phyloP scores from a whole-genome alignment of 306 rosid genomes.

The Malus asiatica region DNA sequence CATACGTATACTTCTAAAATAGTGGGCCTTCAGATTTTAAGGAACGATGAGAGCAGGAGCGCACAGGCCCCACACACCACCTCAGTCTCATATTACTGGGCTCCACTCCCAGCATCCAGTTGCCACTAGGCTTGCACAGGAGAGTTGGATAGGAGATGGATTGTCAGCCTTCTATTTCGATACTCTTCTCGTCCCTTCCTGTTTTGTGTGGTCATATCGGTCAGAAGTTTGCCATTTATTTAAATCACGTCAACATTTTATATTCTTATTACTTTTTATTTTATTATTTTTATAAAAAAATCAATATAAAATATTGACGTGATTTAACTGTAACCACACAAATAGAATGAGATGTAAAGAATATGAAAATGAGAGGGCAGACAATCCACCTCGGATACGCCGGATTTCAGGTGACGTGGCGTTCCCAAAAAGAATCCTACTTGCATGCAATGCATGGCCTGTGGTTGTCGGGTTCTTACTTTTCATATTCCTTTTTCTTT shows the following conservation, averaged over 20 bases:
- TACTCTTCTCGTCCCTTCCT: fast-evolving
- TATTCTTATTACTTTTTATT: no score
- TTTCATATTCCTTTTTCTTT: not conserved
- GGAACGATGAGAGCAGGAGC: not conserved
- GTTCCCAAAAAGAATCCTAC: conserved; percentile 24
- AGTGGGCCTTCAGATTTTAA: not conserved
- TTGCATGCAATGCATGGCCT: conserved; percentile 11
- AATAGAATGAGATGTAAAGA: no score
- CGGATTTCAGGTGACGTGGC: conserved; percentile 40
- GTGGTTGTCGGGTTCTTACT: not conserved
- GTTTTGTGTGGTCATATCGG: no score
- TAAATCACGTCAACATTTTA: no score
- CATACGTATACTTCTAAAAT: not conserved
- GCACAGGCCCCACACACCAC: not conserved
- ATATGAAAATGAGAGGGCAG: fast-evolving
- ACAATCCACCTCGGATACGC: conserved; percentile 13
- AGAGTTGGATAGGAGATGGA: conserved; percentile 20
- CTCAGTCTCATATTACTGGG: not conserved
- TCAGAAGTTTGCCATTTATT: no score
- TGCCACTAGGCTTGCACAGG: not conserved
- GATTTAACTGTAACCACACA: no score
- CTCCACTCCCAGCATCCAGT: not conserved
- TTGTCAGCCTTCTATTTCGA: no score
- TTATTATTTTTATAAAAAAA: no score
- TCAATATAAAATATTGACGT: no score